Percentiles rank a stretch among this genome's conserved stretches.
These are phyloP conservation scores for Sphagnum contortum DNA, from an alignment of 225 moss, liverwort and hornwort species.

Conservation along the genomic window DNA sequence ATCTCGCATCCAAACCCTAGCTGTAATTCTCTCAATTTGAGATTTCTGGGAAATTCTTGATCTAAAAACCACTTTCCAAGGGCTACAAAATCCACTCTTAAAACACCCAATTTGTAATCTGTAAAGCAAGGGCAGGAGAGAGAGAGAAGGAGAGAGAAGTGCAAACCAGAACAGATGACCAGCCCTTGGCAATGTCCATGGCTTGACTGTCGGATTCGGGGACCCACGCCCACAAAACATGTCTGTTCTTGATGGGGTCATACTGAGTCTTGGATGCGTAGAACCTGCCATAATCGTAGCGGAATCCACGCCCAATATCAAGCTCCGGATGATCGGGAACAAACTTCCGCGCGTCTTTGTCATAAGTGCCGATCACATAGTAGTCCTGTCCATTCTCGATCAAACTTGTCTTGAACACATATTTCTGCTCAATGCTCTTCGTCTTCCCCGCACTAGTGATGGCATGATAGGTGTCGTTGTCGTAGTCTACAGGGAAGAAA, in stretches of 20 bases:
- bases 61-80: too few species aligned
- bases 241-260: constrained; percentile 20
- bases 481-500: constrained; percentile 15
- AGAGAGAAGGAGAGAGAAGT: not conserved
- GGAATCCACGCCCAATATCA: constrained; percentile 25
- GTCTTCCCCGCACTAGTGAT: too few species aligned
- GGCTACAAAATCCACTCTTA: too few species aligned
- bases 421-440: too few species aligned
- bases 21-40: too few species aligned
- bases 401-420: constrained; percentile 30
- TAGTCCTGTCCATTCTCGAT: constrained; percentile 19
- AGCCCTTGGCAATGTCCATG: constrained; percentile 29
- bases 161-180: constrained; percentile 37
- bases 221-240: constrained; percentile 40
- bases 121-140: too few species aligned
- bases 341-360: constrained; percentile 15
- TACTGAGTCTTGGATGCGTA: constrained; percentile 43
- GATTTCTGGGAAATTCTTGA: too few species aligned
- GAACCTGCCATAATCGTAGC: constrained; percentile 46
- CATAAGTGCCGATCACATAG: constrained; percentile 31
- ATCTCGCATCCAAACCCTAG: too few species aligned
- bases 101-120: too few species aligned
- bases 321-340: too few species aligned
- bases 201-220: constrained; percentile 35
- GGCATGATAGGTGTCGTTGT: not conserved